Evolutionary conservation across 345 rosid genomes (phyloP).

Genomic region (Eucalyptus regnans): DNA sequence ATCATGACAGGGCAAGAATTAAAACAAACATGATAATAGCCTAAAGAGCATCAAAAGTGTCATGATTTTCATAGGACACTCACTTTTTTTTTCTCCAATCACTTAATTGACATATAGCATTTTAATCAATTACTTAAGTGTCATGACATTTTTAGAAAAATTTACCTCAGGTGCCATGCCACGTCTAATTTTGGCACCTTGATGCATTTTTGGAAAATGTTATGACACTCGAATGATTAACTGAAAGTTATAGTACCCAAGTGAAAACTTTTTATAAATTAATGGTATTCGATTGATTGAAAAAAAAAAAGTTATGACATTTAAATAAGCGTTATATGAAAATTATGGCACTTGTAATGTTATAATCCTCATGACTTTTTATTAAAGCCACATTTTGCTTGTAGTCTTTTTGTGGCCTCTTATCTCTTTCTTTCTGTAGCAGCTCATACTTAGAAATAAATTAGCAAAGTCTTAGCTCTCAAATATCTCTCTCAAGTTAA

Average conservation of each 20-base stretch:
- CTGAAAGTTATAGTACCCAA: rapidly evolving
- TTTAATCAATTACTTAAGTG: rapidly evolving
- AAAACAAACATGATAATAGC: not conserved
- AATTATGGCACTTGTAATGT: not conserved
- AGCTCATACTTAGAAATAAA: not conserved
- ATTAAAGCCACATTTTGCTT: not conserved
- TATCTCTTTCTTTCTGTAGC: not conserved
- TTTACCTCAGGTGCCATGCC: not conserved
- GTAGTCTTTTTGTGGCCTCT: not conserved
- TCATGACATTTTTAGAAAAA: rapidly evolving
- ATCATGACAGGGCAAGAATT: not conserved
- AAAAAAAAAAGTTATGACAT: no score
- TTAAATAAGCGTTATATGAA: rapidly evolving
- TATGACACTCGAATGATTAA: not conserved
- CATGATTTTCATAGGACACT: not conserved
- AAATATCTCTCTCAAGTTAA: not conserved
- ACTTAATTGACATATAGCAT: not conserved
- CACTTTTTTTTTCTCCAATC: not conserved
- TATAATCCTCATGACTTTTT: not conserved
- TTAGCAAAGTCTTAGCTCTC: not conserved
- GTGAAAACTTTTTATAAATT: not conserved
- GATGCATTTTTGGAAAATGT: not conserved
- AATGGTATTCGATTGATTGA: not conserved
- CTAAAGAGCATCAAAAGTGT: not conserved
- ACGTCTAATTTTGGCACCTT: not conserved